Evolutionary conservation across 257 asterid species (phyloP), one percentile per base, ranked within the genome.

Genomic region (Henckelia pumila): DNA sequence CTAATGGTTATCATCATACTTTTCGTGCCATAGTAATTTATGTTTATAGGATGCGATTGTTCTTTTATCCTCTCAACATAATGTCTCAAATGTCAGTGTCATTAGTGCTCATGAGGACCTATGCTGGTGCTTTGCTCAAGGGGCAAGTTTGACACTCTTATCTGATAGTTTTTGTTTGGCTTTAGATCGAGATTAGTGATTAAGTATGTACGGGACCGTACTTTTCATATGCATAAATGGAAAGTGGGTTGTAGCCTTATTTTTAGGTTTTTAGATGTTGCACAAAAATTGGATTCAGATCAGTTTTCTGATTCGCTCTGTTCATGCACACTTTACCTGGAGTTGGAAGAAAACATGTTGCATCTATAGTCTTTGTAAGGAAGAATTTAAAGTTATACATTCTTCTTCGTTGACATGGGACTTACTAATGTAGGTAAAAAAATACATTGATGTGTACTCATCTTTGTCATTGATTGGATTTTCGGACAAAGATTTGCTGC

Each of bases 361-460:
- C 59, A 55, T 55, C 33, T 70, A 23, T 22, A n/a, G 20, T 28
- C 55, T 56, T 69, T 29, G 49, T 73, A 23, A 64, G 60, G 35
- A 69, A 59, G 49, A 64, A 68, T 72, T 55, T 71, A 40, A 72
- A 69, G 44, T 50, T 56, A 55, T 29, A n/a, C 52, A 52, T 20
- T 33, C 59, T 66, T 26, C 72, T 72, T 76, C 61, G 35, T 62
- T 60, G 73, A 61, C 76, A 61, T 62, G 14, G 81, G 69, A 58
- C 80, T 78, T 78, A 61, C 71, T 81, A 68, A 56, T 84, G 80
- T 59, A 91, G 97, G 98, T 93, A 83, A 93, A 93, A 78, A 92
- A 86, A 74, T 93, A 90, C 79, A 80, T 93, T 66, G 96, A 93
- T 85, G 95, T 82, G 77, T 93, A 93, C 75, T 93, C 99, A 76